Conservation (phyloP, 2,329 filamentous ascomycete genomes). For the Exserohilum turcica region DNA sequence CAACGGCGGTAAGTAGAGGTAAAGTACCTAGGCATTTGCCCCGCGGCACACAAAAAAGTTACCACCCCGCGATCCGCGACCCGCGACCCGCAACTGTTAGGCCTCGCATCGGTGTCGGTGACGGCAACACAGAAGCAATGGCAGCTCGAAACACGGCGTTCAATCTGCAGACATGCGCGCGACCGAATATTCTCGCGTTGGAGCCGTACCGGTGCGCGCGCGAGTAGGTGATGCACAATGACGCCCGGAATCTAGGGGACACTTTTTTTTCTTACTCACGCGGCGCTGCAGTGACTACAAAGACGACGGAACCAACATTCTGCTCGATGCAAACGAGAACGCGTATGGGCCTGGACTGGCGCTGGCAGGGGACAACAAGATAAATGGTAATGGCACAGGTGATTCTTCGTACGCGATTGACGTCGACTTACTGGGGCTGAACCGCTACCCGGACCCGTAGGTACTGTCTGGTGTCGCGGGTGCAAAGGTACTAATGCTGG, state of each 20-base stretch:
- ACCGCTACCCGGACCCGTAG: slow-evolving; percentile 91
- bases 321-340: slow-evolving; percentile 98
- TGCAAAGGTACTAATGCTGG: background rate
- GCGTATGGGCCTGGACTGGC: slow-evolving; percentile 84
- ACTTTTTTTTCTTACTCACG: slow-evolving; percentile 26
- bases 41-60: slow-evolving; percentile 39
- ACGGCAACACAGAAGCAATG: slow-evolving; percentile 22
- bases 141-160: slow-evolving; percentile 45
- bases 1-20: too few species aligned
- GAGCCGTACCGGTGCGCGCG: slow-evolving; percentile 61
- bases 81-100: slow-evolving; percentile 5
- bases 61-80: too few species aligned
- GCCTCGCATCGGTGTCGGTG: background rate
- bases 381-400: slow-evolving; percentile 49
- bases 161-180: slow-evolving; percentile 56
- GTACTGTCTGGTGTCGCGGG: slow-evolving; percentile 15
- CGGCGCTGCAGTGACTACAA: slow-evolving; percentile 90
- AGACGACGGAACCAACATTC: slow-evolving; percentile 92
- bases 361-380: slow-evolving; percentile 55
- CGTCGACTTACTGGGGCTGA: slow-evolving; percentile 79
- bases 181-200: slow-evolving; percentile 59
- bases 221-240: slow-evolving; percentile 52
- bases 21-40: too few species aligned
- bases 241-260: slow-evolving; percentile 1
- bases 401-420: slow-evolving; percentile 55